A percentile compares a stretch with the other conserved stretches of the same genome.
Conservation (phyloP, 257 asterid species). For the Scutellaria minor region DNA sequence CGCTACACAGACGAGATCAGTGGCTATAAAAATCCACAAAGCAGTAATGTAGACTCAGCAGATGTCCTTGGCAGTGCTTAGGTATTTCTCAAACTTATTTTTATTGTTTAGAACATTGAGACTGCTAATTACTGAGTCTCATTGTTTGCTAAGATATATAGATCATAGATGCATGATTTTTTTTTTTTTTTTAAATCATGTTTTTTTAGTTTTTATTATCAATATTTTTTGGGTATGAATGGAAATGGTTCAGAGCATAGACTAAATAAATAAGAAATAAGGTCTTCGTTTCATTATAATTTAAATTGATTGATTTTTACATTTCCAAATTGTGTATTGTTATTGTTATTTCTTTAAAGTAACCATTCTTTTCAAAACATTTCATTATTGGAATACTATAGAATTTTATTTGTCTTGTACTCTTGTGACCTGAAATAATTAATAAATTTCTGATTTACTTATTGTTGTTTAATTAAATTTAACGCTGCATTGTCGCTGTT, state of each 20-base stretch:
- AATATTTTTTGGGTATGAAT: not conserved
- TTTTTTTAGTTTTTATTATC: not conserved
- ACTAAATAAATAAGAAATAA: not conserved
- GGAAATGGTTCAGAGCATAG: not conserved
- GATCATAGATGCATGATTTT: not conserved
- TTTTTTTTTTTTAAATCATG: not conserved
- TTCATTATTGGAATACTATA: not conserved
- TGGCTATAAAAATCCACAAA: conserved; percentile 64
- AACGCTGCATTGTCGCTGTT: no score
- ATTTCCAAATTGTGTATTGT: not conserved
- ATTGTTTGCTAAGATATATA: not conserved
- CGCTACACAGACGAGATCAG: conserved; percentile 68
- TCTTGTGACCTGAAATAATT: no score
- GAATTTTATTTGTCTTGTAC: no score
- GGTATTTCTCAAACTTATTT: conserved; percentile 4
- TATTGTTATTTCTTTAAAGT: not conserved
- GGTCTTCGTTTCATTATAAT: not conserved
- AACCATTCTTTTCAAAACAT: not conserved
- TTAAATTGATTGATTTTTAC: not conserved
- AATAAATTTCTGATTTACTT: no score
- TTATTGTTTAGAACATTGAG: not conserved
- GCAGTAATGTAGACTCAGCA: conserved; percentile 44
- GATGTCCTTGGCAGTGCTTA: conserved; percentile 55
- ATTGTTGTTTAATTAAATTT: no score
- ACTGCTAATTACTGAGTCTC: conserved; percentile 8